Conservation (phyloP, 2,329 filamentous ascomycete species). For the Colletotrichum gloeosporioides region DNA sequence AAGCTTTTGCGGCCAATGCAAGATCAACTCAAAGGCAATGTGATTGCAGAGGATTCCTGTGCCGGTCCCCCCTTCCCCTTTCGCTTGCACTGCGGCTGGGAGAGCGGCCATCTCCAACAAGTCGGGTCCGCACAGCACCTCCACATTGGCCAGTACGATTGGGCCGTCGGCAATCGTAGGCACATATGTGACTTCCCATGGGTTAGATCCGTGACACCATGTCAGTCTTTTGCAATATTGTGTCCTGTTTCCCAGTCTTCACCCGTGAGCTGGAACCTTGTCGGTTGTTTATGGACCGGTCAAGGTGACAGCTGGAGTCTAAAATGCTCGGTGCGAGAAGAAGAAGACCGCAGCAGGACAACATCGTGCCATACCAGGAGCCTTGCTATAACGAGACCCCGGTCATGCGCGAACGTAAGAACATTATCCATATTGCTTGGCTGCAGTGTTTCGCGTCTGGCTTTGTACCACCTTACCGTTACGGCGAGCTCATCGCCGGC, state of each 20-base stretch:
- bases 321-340: conserved; percentile 10
- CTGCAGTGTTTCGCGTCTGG: conserved; percentile 23
- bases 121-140: conserved; percentile 10
- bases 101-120: not conserved
- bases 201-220: conserved; percentile 32
- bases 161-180: conserved; percentile 31
- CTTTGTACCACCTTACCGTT: conserved; percentile 22
- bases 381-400: not conserved
- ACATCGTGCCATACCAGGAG: not conserved
- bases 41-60: not conserved
- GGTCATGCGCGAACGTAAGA: conserved; percentile 4
- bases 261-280: not conserved
- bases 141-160: not conserved
- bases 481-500: conserved; percentile 2
- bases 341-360: not conserved
- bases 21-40: not conserved
- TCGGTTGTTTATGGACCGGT: not conserved
- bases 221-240: not conserved
- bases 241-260: not conserved
- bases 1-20: not conserved
- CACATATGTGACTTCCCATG: conserved; percentile 33
- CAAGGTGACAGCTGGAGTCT: not conserved
- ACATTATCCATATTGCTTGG: conserved; percentile 6
- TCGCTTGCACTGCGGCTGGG: not conserved
- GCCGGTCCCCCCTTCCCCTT: not conserved